Conservation (phyloP, 495 filamentous ascomycete genomes). For the Aspergillus wentii region DNA sequence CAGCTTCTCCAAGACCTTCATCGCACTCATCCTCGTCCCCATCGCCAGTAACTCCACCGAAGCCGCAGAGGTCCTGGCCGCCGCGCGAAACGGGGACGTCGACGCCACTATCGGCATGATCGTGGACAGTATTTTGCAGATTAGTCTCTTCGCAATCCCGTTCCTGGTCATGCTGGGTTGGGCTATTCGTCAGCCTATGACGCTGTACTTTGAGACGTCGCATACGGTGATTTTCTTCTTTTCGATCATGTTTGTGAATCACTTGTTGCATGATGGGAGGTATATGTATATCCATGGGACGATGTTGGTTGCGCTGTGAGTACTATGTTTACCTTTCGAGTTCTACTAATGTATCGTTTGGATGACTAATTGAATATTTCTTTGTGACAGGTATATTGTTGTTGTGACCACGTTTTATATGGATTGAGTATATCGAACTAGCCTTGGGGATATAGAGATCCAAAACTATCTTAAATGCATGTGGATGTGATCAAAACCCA, state of each 20-base stretch:
- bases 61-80: constrained; percentile 14
- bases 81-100: constrained; percentile 20
- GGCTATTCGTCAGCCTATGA: constrained; percentile 32
- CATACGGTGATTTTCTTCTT: constrained; percentile 30
- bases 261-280: constrained; percentile 53
- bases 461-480: background rate
- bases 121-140: constrained; percentile 23
- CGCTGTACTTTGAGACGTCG: constrained; percentile 30
- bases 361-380: too few species aligned
- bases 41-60: constrained; percentile 24
- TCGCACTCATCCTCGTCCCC: constrained; percentile 23
- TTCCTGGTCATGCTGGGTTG: constrained; percentile 37
- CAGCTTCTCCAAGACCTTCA: constrained; percentile 10
- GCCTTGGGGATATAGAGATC: background rate
- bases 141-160: constrained; percentile 35
- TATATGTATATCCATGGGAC: constrained; percentile 51
- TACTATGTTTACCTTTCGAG: background rate
- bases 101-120: constrained; percentile 21
- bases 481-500: too few species aligned
- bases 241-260: constrained; percentile 21
- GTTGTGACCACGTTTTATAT: constrained; percentile 78
- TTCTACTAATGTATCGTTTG: background rate
- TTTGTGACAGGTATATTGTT: constrained; percentile 53
- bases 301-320: constrained; percentile 19
- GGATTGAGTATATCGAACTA: constrained; percentile 32